Percentiles rank a stretch among this genome's conserved stretches.
These are phyloP conservation scores for Chiua sp. DNA, from an alignment of 1,284 basidiomycete species.

Conservation along the genomic window DNA sequence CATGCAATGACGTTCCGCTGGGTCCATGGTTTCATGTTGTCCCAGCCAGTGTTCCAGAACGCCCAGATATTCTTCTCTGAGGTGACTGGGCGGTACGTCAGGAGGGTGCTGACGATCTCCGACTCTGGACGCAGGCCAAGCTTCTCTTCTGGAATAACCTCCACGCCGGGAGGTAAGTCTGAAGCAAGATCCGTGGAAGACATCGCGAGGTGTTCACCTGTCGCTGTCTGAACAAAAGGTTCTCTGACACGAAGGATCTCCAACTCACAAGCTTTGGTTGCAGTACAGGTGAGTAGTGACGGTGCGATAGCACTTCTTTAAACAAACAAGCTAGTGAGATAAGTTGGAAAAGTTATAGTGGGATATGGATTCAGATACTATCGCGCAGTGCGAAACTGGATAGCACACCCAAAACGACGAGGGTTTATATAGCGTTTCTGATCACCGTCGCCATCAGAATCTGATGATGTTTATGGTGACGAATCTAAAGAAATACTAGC, in stretches of 20 bases:
- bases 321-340: background rate
- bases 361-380: no score
- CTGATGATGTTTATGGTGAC: no score
- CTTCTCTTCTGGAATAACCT: background rate
- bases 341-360: background rate
- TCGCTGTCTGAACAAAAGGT: background rate
- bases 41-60: slow-evolving; percentile 11
- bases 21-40: slow-evolving; percentile 10
- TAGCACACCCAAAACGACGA: no score
- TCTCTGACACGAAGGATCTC: background rate
- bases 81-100: slow-evolving; percentile 1
- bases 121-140: slow-evolving; percentile 6
- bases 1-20: slow-evolving; percentile 10
- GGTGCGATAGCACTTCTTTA: background rate
- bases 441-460: no score
- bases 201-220: background rate
- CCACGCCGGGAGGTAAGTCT: background rate
- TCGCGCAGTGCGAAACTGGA: no score
- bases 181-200: background rate
- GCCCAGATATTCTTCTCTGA: slow-evolving; percentile 14
- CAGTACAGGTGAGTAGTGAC: background rate
- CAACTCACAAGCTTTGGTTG: background rate
- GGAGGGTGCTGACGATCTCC: background rate
- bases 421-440: no score
- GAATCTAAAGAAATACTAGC: no score